These are phyloP conservation scores for Tagetes erecta DNA, from an alignment of 129 eudicot genomes.

Conservation along the genomic window DNA sequence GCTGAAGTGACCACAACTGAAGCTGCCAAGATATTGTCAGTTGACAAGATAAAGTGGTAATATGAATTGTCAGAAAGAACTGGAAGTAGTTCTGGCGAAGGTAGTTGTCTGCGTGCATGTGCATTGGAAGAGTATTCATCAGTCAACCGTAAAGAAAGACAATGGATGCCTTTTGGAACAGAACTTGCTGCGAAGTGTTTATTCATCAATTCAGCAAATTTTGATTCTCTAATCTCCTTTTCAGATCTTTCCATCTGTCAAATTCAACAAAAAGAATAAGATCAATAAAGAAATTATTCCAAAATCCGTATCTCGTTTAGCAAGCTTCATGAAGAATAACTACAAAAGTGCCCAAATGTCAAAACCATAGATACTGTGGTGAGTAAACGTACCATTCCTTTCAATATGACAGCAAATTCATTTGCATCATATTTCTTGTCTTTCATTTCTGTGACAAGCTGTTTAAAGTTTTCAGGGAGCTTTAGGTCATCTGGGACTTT, in stretches of 20 bases:
- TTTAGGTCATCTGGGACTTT: constrained; percentile 68
- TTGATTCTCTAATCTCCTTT: constrained; percentile 79
- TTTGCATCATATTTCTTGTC: constrained; percentile 71
- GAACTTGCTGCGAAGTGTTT: constrained; percentile 97
- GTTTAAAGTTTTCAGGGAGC: constrained; percentile 81
- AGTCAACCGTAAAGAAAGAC: constrained; percentile 87
- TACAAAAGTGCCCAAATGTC: not conserved
- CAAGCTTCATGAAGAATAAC: constrained; percentile 1
- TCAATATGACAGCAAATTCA: constrained; percentile 76
- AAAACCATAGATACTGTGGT: constrained; percentile 7
- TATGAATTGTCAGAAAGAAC: constrained; percentile 87
- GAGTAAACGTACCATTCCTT: constrained; percentile 80
- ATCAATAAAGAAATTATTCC: not conserved
- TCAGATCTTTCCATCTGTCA: constrained; percentile 91
- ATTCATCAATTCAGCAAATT: constrained; percentile 86
- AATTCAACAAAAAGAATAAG: constrained; percentile 16
- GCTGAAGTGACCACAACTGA: constrained; percentile 90
- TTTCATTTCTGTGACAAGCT: constrained; percentile 83
- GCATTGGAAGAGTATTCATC: constrained; percentile 98
- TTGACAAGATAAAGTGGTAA: constrained; percentile 77
- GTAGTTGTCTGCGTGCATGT: constrained; percentile 88
- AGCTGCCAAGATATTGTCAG: constrained; percentile 96
- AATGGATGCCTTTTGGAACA: constrained; percentile 87
- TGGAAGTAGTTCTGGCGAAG: constrained; percentile 93
- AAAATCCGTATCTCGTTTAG: not conserved